Base-by-base conservation (phyloP, 352 stramenopile species). In the Phytophthora crassamura region DNA sequence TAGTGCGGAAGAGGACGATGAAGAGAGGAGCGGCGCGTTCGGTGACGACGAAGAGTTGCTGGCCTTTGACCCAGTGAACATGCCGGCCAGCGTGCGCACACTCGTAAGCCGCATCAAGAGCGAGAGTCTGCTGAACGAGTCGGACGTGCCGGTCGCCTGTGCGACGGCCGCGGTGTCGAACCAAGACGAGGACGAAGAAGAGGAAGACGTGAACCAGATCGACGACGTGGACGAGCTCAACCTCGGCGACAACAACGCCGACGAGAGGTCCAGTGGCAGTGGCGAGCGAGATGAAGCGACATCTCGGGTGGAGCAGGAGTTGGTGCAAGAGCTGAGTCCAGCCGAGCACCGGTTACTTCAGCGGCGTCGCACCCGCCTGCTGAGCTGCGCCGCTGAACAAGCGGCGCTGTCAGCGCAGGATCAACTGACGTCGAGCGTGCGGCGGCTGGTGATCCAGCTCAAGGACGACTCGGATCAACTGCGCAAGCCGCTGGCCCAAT, bases 391-490 rank as follows among this genome's bases (percentile, higher is more conserved):
- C 43, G 80, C 75, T 25, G 75, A 88, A 40, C 60, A 67, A 48
- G 64, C 57, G 2, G 54, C 62, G 0, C 22, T 72, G 50, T 65
- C 69, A 61, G 77, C 85, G 25, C 82, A 87, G 42, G 72, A 90
- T 45, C 72, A 89, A 8, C 77, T 95, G 22, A 93, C 85, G 1
- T 78, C 78, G 22, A 92, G 83, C 47, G 69, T 95, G n/a, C 78
- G 87, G 0, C 83, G 85, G 4, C 71, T 95, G 7, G 85, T 93
- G 48, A 86, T 94, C 32, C 67, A 86, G 15, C 66, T 95, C 7
- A 86, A 91, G 64, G 69, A 88, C 28, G 82, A 91, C 25, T 84
- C 81, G 38, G 85, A 93, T 38, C 69, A 67, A 28, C 7, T 70
- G 16, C 36, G 62, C 43, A 57, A 61, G 15, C 64, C 69, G 11